These are phyloP conservation scores for Lichtheimia ornata DNA, from an alignment of 371 early-diverging fungal genomes.

Conservation along the genomic window DNA sequence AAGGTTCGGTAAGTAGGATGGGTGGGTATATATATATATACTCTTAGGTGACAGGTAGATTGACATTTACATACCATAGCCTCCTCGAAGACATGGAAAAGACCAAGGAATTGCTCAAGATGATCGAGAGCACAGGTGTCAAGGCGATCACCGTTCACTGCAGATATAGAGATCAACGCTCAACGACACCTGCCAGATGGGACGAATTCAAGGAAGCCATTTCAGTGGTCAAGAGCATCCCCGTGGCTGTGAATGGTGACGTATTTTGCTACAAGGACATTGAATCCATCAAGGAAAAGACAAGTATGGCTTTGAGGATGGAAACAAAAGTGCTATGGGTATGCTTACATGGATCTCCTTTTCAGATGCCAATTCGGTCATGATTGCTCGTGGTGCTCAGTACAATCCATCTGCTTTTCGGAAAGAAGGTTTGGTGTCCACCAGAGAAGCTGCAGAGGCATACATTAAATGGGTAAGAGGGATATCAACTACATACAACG, in stretches of 20 bases:
- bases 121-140: slow-evolving; percentile 87
- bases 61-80: slow-evolving; percentile 25
- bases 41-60: not conserved
- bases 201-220: slow-evolving; percentile 76
- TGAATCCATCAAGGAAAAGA: slow-evolving; percentile 52
- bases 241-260: slow-evolving; percentile 95
- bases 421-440: slow-evolving; percentile 58
- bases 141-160: slow-evolving; percentile 91
- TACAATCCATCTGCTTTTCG: slow-evolving; percentile 85
- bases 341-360: not conserved
- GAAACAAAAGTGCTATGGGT: not conserved
- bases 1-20: slow-evolving; percentile 59
- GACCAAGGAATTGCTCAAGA: slow-evolving; percentile 80
- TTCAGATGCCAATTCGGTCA: slow-evolving; percentile 67
- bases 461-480: slow-evolving; percentile 66
- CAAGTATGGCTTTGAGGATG: slow-evolving; percentile 30
- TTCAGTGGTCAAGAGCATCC: slow-evolving; percentile 65
- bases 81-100: slow-evolving; percentile 70
- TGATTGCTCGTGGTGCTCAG: slow-evolving; percentile 90
- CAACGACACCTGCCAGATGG: slow-evolving; percentile 84
- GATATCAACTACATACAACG: not conserved
- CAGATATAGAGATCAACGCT: slow-evolving; percentile 73
- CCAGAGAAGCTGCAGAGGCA: slow-evolving; percentile 53
- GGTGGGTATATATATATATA: not conserved
- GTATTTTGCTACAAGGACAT: slow-evolving; percentile 67